These are phyloP conservation scores for Acorus calamus DNA, from an alignment of 106 monocot genomes.

Conservation along the genomic window DNA sequence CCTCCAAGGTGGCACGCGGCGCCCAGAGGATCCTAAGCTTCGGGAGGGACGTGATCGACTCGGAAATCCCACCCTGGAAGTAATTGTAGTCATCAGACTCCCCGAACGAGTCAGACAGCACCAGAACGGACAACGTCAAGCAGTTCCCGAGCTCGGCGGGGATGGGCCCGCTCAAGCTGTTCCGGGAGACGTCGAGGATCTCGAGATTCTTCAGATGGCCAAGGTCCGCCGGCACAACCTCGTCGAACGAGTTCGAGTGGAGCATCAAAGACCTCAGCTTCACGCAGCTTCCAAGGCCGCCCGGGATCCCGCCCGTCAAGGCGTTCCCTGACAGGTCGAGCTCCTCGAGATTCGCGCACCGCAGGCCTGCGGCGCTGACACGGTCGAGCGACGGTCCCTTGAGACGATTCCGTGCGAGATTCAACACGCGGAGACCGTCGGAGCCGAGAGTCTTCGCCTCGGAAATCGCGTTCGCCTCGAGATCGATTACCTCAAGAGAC, in stretches of 20 bases:
- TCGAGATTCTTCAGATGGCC: constrained; percentile 40
- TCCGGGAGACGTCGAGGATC: constrained; percentile 73
- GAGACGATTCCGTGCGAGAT: constrained; percentile 37
- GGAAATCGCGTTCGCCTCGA: constrained; percentile 15
- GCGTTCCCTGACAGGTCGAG: constrained; percentile 52
- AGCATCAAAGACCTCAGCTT: constrained; percentile 35
- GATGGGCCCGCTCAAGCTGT: constrained; percentile 54
- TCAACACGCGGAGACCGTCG: constrained; percentile 25
- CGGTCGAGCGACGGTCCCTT: constrained; percentile 23
- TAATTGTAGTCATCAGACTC: constrained; percentile 49
- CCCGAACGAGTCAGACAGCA: constrained; percentile 40
- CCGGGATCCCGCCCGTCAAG: constrained; percentile 40
- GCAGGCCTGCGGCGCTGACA: constrained; percentile 8
- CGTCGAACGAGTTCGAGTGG: constrained; percentile 50
- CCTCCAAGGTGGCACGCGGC: constrained; percentile 54
- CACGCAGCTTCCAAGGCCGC: constrained; percentile 46
- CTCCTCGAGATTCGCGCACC: constrained; percentile 26
- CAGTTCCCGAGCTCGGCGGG: constrained; percentile 77
- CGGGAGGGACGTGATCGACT: constrained; percentile 46
- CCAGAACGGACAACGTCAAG: constrained; percentile 41
- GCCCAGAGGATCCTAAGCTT: constrained; percentile 81
- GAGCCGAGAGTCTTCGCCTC: constrained; percentile 36
- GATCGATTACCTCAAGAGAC: constrained; percentile 13
- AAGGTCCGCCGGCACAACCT: constrained; percentile 42
- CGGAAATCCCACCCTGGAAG: constrained; percentile 61